Evolutionary conservation across 2,329 filamentous ascomycete species (phyloP).

Genomic region (Ceratocystis variospora): DNA sequence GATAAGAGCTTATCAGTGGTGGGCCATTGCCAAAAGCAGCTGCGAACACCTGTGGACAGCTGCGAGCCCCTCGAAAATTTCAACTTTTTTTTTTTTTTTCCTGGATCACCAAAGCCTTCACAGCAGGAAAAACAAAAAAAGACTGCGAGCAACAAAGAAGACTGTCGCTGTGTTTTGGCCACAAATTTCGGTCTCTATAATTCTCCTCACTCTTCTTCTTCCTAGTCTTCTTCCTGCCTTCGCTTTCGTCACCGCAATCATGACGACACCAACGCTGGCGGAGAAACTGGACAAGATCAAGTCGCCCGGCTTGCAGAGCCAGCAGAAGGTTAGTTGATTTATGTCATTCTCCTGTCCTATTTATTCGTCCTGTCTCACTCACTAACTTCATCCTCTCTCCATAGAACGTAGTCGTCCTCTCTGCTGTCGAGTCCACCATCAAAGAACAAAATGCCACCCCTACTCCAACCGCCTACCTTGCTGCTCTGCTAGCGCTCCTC

Average conservation of each 20-base stretch:
- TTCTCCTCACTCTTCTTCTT: neutral
- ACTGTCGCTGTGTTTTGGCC: neutral
- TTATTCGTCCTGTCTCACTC: neutral
- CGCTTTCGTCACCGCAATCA: constrained; percentile 22
- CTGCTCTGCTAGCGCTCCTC: constrained; percentile 79
- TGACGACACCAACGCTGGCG: constrained; percentile 47
- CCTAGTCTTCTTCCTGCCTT: constrained; percentile 10
- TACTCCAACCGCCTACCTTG: constrained; percentile 86
- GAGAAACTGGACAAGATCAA: constrained; percentile 97
- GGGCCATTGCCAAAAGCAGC: neutral
- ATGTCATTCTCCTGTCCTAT: neutral
- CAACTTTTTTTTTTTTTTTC: constrained; percentile 11
- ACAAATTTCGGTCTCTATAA: neutral
- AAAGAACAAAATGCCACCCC: constrained; percentile 72
- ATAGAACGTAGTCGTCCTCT: constrained; percentile 72
- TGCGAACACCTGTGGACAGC: neutral
- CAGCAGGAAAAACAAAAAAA: constrained; percentile 8
- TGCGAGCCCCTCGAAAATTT: constrained; percentile 17
- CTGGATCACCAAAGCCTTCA: constrained; percentile 1
- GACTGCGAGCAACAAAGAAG: neutral
- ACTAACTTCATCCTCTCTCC: neutral
- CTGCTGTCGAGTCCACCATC: constrained; percentile 84
- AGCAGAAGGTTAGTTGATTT: constrained; percentile 57
- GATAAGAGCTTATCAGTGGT: constrained; percentile 15
- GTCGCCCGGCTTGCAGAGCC: constrained; percentile 88